phyloP scores from a whole-genome alignment of 2,329 filamentous ascomycete genomes.

The Colletotrichum caudatum region DNA sequence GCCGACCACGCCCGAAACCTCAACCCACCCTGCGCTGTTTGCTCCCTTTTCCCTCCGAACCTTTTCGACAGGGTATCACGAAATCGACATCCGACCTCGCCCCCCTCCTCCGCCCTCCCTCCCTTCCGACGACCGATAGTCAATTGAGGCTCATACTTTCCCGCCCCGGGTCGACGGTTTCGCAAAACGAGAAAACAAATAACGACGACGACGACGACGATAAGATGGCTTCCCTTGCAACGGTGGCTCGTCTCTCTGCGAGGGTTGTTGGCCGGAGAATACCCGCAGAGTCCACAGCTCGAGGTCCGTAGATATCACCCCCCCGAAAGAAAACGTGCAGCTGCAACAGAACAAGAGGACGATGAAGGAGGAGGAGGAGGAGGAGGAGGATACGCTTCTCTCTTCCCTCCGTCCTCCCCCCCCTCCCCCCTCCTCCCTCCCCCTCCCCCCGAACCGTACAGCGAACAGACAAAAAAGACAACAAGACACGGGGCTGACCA shows the following conservation, averaged over 20 bases:
- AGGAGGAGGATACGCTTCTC: background rate
- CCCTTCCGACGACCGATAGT: slow-evolving; percentile 12
- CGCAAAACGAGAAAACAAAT: slow-evolving; percentile 9
- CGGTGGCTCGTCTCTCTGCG: slow-evolving; percentile 73
- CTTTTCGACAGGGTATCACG: slow-evolving; percentile 3
- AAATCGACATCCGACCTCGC: background rate
- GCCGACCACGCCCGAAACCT: slow-evolving; percentile 27
- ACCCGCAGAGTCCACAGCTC: slow-evolving; percentile 64
- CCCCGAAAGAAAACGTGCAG: slow-evolving; percentile 3
- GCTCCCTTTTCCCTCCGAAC: slow-evolving; percentile 36
- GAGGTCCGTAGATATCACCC: slow-evolving; percentile 62
- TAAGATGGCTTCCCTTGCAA: slow-evolving; percentile 75
- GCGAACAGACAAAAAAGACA: background rate
- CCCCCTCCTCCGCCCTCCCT: background rate
- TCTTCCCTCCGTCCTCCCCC: slow-evolving; percentile 10
- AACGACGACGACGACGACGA: background rate
- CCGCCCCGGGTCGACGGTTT: background rate
- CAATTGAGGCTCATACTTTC: slow-evolving; percentile 7
- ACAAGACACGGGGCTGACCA: slow-evolving; percentile 25
- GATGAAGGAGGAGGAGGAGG: background rate
- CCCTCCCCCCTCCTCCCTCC: slow-evolving; percentile 24
- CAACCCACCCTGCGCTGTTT: slow-evolving; percentile 27
- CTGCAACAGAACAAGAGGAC: background rate
- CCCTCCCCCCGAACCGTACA: slow-evolving; percentile 29
- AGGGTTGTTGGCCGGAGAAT: slow-evolving; percentile 68